Evolutionary conservation across 257 asterid genomes (phyloP), one percentile per base, ranked within the genome.

Genomic region (Cruciata laevipes): DNA sequence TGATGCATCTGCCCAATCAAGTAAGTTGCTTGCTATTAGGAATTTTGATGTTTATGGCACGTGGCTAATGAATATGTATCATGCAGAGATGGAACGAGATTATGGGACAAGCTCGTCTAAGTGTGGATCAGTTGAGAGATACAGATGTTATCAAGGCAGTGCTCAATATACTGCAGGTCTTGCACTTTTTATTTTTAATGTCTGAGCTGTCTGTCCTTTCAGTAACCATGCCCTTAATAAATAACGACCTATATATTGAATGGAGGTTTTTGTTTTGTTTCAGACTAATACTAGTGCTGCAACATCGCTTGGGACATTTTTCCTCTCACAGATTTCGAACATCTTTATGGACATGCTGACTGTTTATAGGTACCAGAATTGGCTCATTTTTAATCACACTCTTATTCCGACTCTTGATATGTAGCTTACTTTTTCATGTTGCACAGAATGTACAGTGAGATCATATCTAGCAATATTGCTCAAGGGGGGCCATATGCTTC

Each of bases 401-500:
- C 40, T 71, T 76, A 16, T 0, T n/a, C n/a, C n/a, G 40, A 57
- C 44, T 24, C 13, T 25, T 44, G 57, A 69, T 53, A 32, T 55
- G 71, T 42, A 5, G 23, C 55, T 73, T 52, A 63, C 74, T 53
- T 25, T 56, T 70, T 70, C 74, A 18, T 58, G 58, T 56, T n/a
- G 68, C 61, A 66, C 96, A 94, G 99, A 82, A 90, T 90, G 99
- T 94, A 94, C 76, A 90, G 99, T 70, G 99, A 94, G 77, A 95
- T 88, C 71, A 90, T 90, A 75, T 94, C 97, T n/a, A 80, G 93
- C 72, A 82, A 85, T 74, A 84, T 90, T 64, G 89, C 96, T 10
- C 99, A 87, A 85, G 99, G 99, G 74, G 99, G 99, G 53, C 99
- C 96, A 51, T 94, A 59, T 73, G 97, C 99, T 70, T 87, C 96